Conservation (phyloP, 306 rosid species). For the Malus asiatica region DNA sequence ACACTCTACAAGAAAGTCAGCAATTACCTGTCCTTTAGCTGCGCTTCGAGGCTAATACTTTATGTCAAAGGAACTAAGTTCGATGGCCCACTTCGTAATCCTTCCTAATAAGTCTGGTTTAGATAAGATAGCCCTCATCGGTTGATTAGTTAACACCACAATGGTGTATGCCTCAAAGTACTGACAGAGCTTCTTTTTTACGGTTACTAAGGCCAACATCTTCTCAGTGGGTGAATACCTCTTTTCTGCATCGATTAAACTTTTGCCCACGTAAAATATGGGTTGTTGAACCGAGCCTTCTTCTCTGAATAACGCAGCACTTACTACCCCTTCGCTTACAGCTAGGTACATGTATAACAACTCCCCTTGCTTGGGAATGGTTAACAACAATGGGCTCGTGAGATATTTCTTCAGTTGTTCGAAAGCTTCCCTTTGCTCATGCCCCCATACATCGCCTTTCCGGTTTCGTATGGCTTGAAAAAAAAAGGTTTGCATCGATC, state of each 20-base stretch:
- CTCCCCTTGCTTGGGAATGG: fast-evolving
- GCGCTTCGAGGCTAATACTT: background rate
- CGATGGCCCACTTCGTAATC: background rate
- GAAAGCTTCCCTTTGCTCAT: background rate
- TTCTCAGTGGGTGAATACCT: too few relatives aligned
- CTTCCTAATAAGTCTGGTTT: background rate
- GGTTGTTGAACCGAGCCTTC: too few relatives aligned
- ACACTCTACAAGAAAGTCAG: background rate
- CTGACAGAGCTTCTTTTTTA: background rate
- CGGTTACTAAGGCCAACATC: fast-evolving
- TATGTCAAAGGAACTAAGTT: background rate
- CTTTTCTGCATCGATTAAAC: too few relatives aligned
- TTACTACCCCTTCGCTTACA: background rate
- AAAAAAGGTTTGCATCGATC: too few relatives aligned
- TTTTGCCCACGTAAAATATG: too few relatives aligned
- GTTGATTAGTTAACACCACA: background rate
- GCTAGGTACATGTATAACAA: background rate
- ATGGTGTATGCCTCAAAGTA: background rate
- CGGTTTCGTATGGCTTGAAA: too few relatives aligned
- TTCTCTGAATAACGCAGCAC: too few relatives aligned
- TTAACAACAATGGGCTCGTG: fast-evolving
- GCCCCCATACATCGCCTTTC: too few relatives aligned
- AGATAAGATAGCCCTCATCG: background rate
- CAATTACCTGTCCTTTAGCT: background rate
- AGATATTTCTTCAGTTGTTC: background rate